phyloP scores from a whole-genome alignment of 352 stramenopile species.

The Pythium rishiriense region DNA sequence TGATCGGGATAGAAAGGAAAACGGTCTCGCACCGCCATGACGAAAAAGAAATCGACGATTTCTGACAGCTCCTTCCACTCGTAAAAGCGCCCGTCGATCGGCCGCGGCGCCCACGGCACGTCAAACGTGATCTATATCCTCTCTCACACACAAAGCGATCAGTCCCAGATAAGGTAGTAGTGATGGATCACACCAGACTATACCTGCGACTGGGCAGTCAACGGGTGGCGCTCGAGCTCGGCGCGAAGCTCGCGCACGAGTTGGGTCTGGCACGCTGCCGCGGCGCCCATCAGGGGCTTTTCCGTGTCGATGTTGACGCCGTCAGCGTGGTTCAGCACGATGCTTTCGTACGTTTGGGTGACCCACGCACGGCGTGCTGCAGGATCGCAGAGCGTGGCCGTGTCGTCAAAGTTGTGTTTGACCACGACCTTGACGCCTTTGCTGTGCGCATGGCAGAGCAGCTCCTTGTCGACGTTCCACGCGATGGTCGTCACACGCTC shows the following conservation, averaged over 20 bases:
- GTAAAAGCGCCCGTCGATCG: conserved; percentile 84
- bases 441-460: conserved; percentile 79
- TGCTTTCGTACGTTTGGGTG: conserved; percentile 53
- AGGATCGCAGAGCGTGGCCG: conserved; percentile 59
- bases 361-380: conserved; percentile 55
- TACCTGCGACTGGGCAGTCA: conserved; percentile 71
- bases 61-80: conserved; percentile 70
- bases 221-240: conserved; percentile 46
- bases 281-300: conserved; percentile 49
- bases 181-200: neutral
- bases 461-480: conserved; percentile 81
- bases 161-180: no score
- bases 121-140: conserved; percentile 72
- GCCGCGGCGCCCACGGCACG: conserved; percentile 74
- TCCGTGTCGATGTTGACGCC: conserved; percentile 87
- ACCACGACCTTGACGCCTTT: conserved; percentile 80
- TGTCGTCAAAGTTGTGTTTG: conserved; percentile 78
- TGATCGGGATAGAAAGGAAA: neutral
- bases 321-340: conserved; percentile 70
- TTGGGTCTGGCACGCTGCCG: conserved; percentile 45
- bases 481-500: conserved; percentile 76
- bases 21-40: conserved; percentile 76
- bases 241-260: conserved; percentile 68
- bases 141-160: neutral
- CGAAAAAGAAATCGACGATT: conserved; percentile 83